Conservation (phyloP, 2,329 filamentous ascomycete species). For the Fusarium algeriense region DNA sequence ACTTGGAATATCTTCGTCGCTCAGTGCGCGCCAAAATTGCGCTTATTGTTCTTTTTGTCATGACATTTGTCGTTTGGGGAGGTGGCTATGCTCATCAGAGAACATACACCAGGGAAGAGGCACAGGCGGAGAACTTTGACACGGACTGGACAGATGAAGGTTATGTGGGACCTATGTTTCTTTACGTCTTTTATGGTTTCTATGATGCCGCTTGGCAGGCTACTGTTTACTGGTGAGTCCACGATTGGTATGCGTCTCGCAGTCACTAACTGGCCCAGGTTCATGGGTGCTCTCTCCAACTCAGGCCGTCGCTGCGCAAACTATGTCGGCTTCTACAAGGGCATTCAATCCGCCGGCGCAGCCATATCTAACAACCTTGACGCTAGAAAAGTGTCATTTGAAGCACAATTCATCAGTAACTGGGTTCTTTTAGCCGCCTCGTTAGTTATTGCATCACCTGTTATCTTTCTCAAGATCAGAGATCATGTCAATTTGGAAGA, state of each 20-base stretch:
- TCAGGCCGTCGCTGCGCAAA: slow-evolving; percentile 92
- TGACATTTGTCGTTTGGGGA: slow-evolving; percentile 86
- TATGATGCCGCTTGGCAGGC: slow-evolving; percentile 94
- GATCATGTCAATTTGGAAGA: slow-evolving; percentile 82
- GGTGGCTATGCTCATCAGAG: slow-evolving; percentile 83
- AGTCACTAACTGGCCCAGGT: slow-evolving; percentile 63
- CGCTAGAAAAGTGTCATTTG: slow-evolving; percentile 63
- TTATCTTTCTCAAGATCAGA: slow-evolving; percentile 82
- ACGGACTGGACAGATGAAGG: slow-evolving; percentile 73
- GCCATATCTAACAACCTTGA: slow-evolving; percentile 62
- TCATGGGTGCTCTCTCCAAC: slow-evolving; percentile 94
- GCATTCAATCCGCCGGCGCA: slow-evolving; percentile 80
- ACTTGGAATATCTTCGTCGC: slow-evolving; percentile 70
- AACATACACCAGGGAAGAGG: slow-evolving; percentile 30
- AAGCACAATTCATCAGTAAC: slow-evolving; percentile 75
- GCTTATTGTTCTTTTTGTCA: slow-evolving; percentile 71
- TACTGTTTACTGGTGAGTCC: slow-evolving; percentile 87
- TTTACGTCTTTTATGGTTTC: slow-evolving; percentile 92
- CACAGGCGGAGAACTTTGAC: neutral
- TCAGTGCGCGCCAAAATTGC: slow-evolving; percentile 74
- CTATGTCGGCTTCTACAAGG: slow-evolving; percentile 90
- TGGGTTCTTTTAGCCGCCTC: slow-evolving; percentile 82
- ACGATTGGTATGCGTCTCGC: slow-evolving; percentile 41
- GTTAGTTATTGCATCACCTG: slow-evolving; percentile 80
- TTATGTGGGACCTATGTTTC: slow-evolving; percentile 83